These are phyloP conservation scores for Aspergillus tanneri DNA, from an alignment of 2,329 filamentous ascomycete genomes.

Conservation along the genomic window DNA sequence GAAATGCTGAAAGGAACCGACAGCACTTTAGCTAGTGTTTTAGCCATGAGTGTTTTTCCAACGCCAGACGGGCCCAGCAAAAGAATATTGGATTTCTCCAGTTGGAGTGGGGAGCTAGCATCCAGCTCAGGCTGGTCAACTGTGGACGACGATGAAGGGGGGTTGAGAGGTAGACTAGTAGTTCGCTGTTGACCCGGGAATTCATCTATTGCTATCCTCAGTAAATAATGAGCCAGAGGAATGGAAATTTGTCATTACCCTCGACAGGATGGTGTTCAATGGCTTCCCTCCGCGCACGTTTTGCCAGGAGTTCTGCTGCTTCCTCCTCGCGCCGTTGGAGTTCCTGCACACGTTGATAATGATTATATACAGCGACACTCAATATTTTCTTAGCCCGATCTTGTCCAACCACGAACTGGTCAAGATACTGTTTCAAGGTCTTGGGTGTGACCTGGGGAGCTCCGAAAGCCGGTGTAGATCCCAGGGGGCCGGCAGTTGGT, in stretches of 20 bases:
- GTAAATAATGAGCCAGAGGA: not conserved
- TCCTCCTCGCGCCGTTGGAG: slow-evolving; percentile 74
- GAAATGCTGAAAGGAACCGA: slow-evolving; percentile 94
- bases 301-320: slow-evolving; percentile 69
- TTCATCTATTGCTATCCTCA: slow-evolving; percentile 51
- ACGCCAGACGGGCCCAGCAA: slow-evolving; percentile 90
- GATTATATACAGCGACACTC: slow-evolving; percentile 91
- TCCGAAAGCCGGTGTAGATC: slow-evolving; percentile 57
- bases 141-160: slow-evolving; percentile 24
- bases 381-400: slow-evolving; percentile 89
- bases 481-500: slow-evolving; percentile 63
- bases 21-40: slow-evolving; percentile 86
- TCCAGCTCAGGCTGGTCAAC: slow-evolving; percentile 45
- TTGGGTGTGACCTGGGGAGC: slow-evolving; percentile 61
- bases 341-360: slow-evolving; percentile 85
- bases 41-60: slow-evolving; percentile 90
- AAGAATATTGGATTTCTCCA: slow-evolving; percentile 94
- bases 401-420: slow-evolving; percentile 95
- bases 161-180: slow-evolving; percentile 38
- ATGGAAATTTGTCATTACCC: too few species aligned
- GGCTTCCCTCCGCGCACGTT: slow-evolving; percentile 69
- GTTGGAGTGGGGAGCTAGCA: slow-evolving; percentile 63
- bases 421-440: slow-evolving; percentile 80
- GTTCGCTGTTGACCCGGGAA: slow-evolving; percentile 61
- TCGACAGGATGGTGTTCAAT: slow-evolving; percentile 72